Percentiles rank a stretch among this genome's conserved stretches.
phyloP scores from a whole-genome alignment of 192 early-diverging fungal genomes.

The Coemansia sp. region DNA sequence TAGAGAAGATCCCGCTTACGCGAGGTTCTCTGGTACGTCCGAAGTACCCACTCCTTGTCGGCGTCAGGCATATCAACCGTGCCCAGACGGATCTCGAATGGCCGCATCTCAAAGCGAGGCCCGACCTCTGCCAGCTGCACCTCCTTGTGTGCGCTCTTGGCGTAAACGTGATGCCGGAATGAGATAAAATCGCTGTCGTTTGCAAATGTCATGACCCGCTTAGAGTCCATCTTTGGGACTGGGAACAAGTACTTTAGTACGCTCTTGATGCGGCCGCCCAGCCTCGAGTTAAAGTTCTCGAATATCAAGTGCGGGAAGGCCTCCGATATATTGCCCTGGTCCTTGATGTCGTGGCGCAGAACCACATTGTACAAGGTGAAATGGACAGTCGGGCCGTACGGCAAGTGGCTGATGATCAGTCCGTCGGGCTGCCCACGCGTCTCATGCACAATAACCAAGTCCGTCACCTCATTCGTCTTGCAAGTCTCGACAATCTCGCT shows the following conservation, averaged over 20 bases:
- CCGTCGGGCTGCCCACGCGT: slow-evolving; percentile 96
- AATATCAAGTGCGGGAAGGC: slow-evolving; percentile 97
- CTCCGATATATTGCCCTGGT: slow-evolving; percentile 96
- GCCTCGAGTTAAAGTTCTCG: slow-evolving; percentile 88
- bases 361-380: slow-evolving; percentile 99
- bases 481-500: slow-evolving; percentile 97
- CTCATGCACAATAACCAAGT: slow-evolving; percentile 95
- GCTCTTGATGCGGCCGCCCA: slow-evolving; percentile 80
- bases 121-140: slow-evolving; percentile 96
- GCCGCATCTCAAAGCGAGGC: slow-evolving; percentile 96
- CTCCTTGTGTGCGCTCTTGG: slow-evolving; percentile 86
- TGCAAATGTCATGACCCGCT: slow-evolving; percentile 96
- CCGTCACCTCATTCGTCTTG: slow-evolving; percentile 90
- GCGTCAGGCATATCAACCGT: slow-evolving; percentile 94
- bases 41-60: slow-evolving; percentile 95
- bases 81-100: slow-evolving; percentile 95
- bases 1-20: slow-evolving; percentile 79
- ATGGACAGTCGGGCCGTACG: slow-evolving; percentile 97
- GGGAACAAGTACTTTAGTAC: slow-evolving; percentile 98
- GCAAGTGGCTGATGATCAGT: slow-evolving; percentile 93
- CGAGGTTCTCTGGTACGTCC: slow-evolving; percentile 88
- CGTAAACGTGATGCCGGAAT: slow-evolving; percentile 96
- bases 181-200: slow-evolving; percentile 97
- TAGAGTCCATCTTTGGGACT: slow-evolving; percentile 94
- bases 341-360: slow-evolving; percentile 94